Evolutionary conservation across 140 eudicot species (phyloP).

Genomic region (Flaveria floridana): DNA sequence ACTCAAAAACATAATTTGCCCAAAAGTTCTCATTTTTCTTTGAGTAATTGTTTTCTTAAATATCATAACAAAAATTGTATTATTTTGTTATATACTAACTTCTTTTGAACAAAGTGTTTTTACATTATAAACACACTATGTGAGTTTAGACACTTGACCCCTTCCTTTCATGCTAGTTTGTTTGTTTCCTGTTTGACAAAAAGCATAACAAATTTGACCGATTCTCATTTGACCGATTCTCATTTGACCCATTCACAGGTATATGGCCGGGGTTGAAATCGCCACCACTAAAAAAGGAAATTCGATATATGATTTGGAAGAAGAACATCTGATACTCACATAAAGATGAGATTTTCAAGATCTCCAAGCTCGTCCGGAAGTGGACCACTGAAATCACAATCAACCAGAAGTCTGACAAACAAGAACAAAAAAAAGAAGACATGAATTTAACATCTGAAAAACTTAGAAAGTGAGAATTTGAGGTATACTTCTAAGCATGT

Average conservation of each 20-base stretch:
- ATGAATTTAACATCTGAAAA: background rate
- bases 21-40: background rate
- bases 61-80: too few relatives aligned
- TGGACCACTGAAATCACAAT: constrained; percentile 64
- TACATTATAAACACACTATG: background rate
- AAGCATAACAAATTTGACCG: too few relatives aligned
- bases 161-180: background rate
- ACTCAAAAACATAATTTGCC: background rate
- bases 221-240: background rate
- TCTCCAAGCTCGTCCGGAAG: constrained; percentile 74
- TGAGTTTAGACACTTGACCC: background rate
- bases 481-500: background rate
- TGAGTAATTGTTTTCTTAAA: background rate
- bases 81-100: background rate
- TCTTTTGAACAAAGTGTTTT: background rate
- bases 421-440: background rate
- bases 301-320: background rate
- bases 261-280: background rate
- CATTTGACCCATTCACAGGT: constrained; percentile 1
- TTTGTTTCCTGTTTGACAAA: background rate
- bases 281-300: background rate
- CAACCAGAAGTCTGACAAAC: constrained; percentile 56
- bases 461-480: background rate
- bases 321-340: constrained; percentile 47
- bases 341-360: constrained; percentile 39